These are phyloP conservation scores for Kwoniella botswanensis DNA, from an alignment of 768 basidiomycete species.

Conservation along the genomic window DNA sequence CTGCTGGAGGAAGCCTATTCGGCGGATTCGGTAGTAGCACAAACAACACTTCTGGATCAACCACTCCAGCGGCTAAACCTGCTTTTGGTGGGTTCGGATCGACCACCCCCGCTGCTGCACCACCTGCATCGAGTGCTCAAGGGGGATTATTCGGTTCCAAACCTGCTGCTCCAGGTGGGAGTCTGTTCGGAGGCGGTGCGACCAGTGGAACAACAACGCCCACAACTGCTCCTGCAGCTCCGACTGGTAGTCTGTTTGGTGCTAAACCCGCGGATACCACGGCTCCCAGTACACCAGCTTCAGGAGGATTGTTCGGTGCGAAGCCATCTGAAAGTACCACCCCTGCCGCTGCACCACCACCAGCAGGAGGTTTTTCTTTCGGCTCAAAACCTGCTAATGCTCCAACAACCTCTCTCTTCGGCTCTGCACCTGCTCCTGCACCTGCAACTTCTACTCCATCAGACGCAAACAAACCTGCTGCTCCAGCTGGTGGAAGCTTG, in stretches of 20 bases:
- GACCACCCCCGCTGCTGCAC: conserved; percentile 42
- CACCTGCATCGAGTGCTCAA: conserved; percentile 21
- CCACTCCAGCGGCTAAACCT: conserved; percentile 48
- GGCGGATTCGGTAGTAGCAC: conserved; percentile 32
- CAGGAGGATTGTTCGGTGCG: conserved; percentile 36
- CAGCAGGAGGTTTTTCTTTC: conserved; percentile 25
- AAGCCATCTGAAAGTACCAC: conserved; percentile 31
- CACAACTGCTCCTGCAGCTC: conserved; percentile 9
- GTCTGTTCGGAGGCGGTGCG: conserved; percentile 20
- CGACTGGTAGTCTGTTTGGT: conserved; percentile 40
- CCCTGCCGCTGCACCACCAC: conserved; percentile 34
- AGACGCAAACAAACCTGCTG: conserved; percentile 21
- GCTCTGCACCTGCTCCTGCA: neutral
- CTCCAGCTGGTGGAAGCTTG: conserved; percentile 11
- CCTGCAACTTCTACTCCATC: conserved; percentile 1
- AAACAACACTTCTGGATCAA: conserved; percentile 28
- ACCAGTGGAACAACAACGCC: conserved; percentile 14
- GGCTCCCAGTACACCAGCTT: conserved; percentile 19
- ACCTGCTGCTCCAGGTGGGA: conserved; percentile 27
- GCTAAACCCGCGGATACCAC: conserved; percentile 27
- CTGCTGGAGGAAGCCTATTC: conserved; percentile 33
- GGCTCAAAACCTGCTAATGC: conserved; percentile 30
- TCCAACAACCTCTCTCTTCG: conserved; percentile 7
- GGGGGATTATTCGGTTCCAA: conserved; percentile 38
- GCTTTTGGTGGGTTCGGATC: conserved; percentile 43